These are phyloP conservation scores for Usnea hakonensis DNA, from an alignment of 495 filamentous ascomycete genomes.

Conservation along the genomic window DNA sequence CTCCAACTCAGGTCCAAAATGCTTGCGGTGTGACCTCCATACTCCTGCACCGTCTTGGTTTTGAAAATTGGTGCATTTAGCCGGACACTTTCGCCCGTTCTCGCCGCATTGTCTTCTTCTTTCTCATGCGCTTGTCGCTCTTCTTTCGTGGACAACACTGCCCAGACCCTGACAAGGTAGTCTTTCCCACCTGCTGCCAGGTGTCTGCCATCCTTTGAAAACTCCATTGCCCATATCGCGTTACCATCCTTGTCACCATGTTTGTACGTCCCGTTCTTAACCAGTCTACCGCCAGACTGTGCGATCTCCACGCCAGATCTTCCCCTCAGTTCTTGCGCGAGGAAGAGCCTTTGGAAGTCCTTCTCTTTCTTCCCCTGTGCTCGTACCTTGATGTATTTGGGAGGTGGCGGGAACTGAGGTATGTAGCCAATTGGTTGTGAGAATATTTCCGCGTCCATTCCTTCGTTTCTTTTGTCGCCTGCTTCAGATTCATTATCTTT, in stretches of 20 bases:
- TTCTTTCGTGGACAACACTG: conserved; percentile 72
- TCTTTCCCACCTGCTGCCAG: conserved; percentile 87
- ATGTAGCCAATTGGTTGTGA: conserved; percentile 78
- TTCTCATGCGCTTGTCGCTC: conserved; percentile 65
- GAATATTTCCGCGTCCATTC: conserved; percentile 74
- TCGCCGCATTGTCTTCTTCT: conserved; percentile 54
- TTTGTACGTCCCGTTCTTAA: conserved; percentile 24
- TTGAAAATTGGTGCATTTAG: conserved; percentile 91
- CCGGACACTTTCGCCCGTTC: conserved; percentile 43
- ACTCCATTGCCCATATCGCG: conserved; percentile 86
- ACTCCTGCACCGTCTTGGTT: conserved; percentile 66
- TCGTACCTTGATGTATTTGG: conserved; percentile 81
- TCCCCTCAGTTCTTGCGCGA: conserved; percentile 76
- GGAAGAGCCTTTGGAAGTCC: conserved; percentile 79
- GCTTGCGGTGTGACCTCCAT: conserved; percentile 77
- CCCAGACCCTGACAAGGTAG: conserved; percentile 80
- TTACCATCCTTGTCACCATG: conserved; percentile 33
- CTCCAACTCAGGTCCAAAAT: conserved; percentile 94
- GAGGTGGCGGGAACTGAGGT: conserved; percentile 80
- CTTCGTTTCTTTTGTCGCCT: conserved; percentile 64
- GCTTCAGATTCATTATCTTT: conserved; percentile 66
- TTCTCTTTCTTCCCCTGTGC: conserved; percentile 73
- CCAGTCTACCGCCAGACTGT: conserved; percentile 27
- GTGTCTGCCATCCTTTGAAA: conserved; percentile 88
- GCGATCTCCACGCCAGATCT: conserved; percentile 32